A percentile compares a stretch with the other conserved stretches of the same genome.
Conservation (phyloP, 2,329 filamentous ascomycete genomes). For the Phyllosticta ampelicida region DNA sequence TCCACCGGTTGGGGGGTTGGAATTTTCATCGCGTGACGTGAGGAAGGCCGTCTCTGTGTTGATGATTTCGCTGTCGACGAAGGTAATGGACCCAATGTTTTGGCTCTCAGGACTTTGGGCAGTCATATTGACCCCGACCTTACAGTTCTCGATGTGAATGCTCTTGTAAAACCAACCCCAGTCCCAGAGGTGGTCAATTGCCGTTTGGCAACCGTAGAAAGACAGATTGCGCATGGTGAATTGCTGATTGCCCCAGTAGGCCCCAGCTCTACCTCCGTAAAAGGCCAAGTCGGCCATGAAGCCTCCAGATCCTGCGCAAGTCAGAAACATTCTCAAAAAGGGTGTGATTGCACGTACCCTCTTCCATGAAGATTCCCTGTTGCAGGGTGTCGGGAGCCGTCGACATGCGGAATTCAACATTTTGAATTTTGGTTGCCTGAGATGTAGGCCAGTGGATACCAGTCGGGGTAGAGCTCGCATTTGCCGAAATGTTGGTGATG, state of each 20-base stretch:
- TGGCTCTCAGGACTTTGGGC: conserved; percentile 26
- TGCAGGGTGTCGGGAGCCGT: conserved; percentile 34
- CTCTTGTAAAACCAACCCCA: conserved; percentile 49
- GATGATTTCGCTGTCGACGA: conserved; percentile 46
- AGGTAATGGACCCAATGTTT: conserved; percentile 43
- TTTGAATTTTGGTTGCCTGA: conserved; percentile 37
- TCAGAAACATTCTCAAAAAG: background rate
- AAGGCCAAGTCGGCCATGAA: conserved; percentile 38
- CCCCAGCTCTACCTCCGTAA: conserved; percentile 32
- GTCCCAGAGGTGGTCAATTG: conserved; percentile 48
- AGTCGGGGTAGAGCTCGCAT: conserved; percentile 29
- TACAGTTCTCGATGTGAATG: conserved; percentile 42
- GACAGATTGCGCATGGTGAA: conserved; percentile 48
- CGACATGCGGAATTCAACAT: conserved; percentile 36
- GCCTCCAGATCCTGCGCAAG: conserved; percentile 28
- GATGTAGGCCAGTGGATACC: conserved; percentile 37
- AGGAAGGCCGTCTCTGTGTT: conserved; percentile 41
- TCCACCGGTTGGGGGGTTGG: conserved; percentile 35
- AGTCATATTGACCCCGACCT: conserved; percentile 41
- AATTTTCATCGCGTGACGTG: conserved; percentile 35
- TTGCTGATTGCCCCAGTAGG: conserved; percentile 36
- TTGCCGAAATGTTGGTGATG: conserved; percentile 38
- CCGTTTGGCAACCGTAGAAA: conserved; percentile 42
- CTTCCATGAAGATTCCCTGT: conserved; percentile 34
- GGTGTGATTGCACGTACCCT: background rate